A percentile compares a stretch with the other conserved stretches of the same genome.
Evolutionary conservation across 2,329 filamentous ascomycete genomes (phyloP).

Genomic region (Aspergillus carbonarius): DNA sequence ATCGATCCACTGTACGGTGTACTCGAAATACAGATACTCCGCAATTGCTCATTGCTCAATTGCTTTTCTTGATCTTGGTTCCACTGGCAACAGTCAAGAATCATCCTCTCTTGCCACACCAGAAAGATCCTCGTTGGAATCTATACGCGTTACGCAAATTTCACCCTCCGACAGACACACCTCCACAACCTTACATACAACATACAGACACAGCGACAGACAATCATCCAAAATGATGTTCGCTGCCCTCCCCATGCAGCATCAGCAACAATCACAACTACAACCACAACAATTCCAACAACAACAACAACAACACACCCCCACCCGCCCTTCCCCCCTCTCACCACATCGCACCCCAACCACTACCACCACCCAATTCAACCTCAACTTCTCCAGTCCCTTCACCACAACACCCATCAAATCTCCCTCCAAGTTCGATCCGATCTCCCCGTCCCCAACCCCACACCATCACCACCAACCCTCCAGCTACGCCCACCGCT

Average conservation of each 20-base stretch:
- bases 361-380: not conserved
- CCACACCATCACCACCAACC: not conserved
- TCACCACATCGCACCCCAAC: slow-evolving; percentile 13
- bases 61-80: too few relatives aligned
- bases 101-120: too few relatives aligned
- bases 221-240: slow-evolving; percentile 26
- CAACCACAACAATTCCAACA: not conserved
- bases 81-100: too few relatives aligned
- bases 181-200: not conserved
- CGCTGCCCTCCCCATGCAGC: slow-evolving; percentile 24
- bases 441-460: not conserved
- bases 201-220: not conserved
- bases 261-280: slow-evolving; percentile 18
- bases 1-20: too few relatives aligned
- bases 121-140: too few relatives aligned
- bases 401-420: not conserved
- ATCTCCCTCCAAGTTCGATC: not conserved
- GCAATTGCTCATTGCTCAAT: too few relatives aligned
- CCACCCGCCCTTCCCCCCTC: slow-evolving; percentile 27
- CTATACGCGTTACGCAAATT: too few relatives aligned
- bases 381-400: not conserved
- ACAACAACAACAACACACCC: slow-evolving; percentile 8
- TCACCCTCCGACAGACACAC: too few relatives aligned
- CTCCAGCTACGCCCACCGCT: slow-evolving; percentile 37
- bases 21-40: too few relatives aligned